Evolutionary conservation across 495 filamentous ascomycete genomes (phyloP).

Genomic region (Neurospora tetrasperma): DNA sequence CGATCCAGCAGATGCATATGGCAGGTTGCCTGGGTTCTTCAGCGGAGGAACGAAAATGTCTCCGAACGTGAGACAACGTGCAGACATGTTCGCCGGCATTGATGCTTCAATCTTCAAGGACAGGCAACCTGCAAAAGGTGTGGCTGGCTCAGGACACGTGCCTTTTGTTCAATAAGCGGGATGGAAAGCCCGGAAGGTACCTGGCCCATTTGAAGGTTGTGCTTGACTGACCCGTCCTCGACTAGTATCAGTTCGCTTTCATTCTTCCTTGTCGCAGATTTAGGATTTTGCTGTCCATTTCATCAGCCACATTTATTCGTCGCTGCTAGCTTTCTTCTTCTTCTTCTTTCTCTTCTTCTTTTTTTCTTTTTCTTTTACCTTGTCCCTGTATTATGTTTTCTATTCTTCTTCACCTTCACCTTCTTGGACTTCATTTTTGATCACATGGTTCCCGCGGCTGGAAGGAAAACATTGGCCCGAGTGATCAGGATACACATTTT

Average conservation of each 20-base stretch:
- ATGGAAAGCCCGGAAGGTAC: not conserved
- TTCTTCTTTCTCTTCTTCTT: not conserved
- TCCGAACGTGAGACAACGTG: not conserved
- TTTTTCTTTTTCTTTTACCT: not conserved
- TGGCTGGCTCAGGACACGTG: not conserved
- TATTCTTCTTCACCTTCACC: not conserved
- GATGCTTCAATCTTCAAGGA: not conserved
- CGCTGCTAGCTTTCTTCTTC: not conserved
- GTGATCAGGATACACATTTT: not conserved
- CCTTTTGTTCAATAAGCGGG: not conserved
- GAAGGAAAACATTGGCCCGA: not conserved
- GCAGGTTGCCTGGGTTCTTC: not conserved
- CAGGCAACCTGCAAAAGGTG: not conserved
- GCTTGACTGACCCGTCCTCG: not conserved
- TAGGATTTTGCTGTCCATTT: not conserved
- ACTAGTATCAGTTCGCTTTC: not conserved
- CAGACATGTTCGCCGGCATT: not conserved
- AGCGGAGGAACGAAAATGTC: not conserved
- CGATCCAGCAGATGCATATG: not conserved
- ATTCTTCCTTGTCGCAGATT: not conserved
- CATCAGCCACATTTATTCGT: not conserved
- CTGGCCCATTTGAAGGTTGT: not conserved
- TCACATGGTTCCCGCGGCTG: not conserved
- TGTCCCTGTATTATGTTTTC: not conserved
- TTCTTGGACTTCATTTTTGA: not conserved